Evolutionary conservation across 306 rosid genomes (phyloP), one percentile per base, ranked within the genome.

Genomic region (Lagenaria siceraria): DNA sequence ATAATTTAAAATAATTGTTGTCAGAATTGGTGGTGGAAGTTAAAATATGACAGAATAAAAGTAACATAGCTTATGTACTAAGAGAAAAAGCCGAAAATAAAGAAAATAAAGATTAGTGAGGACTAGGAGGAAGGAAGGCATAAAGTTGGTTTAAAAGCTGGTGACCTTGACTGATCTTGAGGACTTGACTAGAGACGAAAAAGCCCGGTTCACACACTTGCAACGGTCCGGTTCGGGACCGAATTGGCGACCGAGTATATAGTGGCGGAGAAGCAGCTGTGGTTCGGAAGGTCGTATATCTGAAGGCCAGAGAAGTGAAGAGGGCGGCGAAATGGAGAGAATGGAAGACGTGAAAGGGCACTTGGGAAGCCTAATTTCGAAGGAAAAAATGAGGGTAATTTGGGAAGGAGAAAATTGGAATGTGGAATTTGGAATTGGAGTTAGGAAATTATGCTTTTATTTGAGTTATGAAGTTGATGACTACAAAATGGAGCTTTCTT

Each of bases 401-500:
- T 89, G 93, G 91, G 66, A 63, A 53, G 79, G 55, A 51, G 69
- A 54, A 62, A 68, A 84, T 55, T 87, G 79, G 69, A 79, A 65
- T 1, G 81, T 84, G 46, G 75, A 75, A n/a, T 88, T 86, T 36
- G 88, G 86, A 18, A 40, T 3, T 9, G 81, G 78, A 19, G 43
- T 56, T n/a, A 56, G 89, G 38, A 77, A 60, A 15, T 62, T 87
- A 21, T 43, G 43, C 58, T 85, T 90, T 13, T 69, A 59, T 71
- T 73, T 88, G n/a, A 55, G 74, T 10, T 19, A 81, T 51, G 43
- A 64, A 66, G 36, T 52, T 24, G 80, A 81, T 8, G 0, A 29
- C 33, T 87, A 84, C 64, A 85, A 85, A 83, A 83, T 88, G 17
- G 84, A 87, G 77, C 77, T 90, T 36, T 74, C 69, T 25, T 79